A percentile compares a stretch with the other conserved stretches of the same genome.
These are phyloP conservation scores for Fusarium transvaalense DNA, from an alignment of 2,329 filamentous ascomycete species.

Conservation along the genomic window DNA sequence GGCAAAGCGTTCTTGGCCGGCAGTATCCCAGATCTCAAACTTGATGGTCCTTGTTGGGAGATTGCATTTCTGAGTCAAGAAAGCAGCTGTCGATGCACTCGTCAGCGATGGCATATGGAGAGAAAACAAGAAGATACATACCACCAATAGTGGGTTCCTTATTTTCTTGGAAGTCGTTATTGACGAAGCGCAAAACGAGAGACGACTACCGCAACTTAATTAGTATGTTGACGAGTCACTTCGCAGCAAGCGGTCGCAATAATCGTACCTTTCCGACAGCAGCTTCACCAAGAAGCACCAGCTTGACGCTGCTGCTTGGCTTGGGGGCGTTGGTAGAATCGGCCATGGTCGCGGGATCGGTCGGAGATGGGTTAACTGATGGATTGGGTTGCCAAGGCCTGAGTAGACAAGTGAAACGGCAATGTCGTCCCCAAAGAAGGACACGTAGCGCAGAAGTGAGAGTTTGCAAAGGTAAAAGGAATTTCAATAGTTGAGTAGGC, in stretches of 20 bases:
- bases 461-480: slow-evolving; percentile 3
- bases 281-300: slow-evolving; percentile 96
- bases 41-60: slow-evolving; percentile 92
- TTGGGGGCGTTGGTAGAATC: slow-evolving; percentile 77
- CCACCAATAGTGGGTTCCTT: slow-evolving; percentile 99
- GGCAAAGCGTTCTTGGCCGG: slow-evolving; percentile 96
- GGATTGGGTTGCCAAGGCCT: slow-evolving; percentile 8
- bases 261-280: slow-evolving; percentile 92
- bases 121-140: slow-evolving; percentile 59
- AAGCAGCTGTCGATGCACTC: slow-evolving; percentile 75
- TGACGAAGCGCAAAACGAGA: slow-evolving; percentile 96
- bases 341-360: slow-evolving; percentile 52
- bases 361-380: slow-evolving; percentile 30
- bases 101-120: slow-evolving; percentile 30
- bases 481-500: slow-evolving; percentile 9
- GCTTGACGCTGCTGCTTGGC: slow-evolving; percentile 99
- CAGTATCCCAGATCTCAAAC: slow-evolving; percentile 98
- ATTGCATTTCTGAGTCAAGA: slow-evolving; percentile 98
- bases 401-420: slow-evolving; percentile 6
- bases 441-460: slow-evolving; percentile 19
- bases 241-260: neutral
- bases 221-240: slow-evolving; percentile 15
- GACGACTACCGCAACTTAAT: slow-evolving; percentile 76
- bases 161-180: slow-evolving; percentile 99
- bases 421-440: slow-evolving; percentile 7